phyloP scores from a whole-genome alignment of 1,284 basidiomycete species.

The Golubevia pallescens region DNA sequence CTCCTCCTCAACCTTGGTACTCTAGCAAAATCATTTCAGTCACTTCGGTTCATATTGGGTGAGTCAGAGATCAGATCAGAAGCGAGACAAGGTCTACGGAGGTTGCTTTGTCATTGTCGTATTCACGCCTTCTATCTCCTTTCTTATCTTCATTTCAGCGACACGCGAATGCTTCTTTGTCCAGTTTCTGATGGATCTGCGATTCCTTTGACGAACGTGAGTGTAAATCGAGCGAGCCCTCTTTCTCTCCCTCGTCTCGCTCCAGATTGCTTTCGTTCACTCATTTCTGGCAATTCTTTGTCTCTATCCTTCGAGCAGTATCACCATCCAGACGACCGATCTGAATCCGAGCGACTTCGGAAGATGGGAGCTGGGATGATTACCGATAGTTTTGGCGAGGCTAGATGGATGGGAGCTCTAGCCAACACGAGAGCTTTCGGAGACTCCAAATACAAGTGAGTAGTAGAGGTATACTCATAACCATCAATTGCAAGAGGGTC shows the following conservation, averaged over 20 bases:
- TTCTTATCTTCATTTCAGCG: constrained; percentile 7
- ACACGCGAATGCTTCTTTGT: constrained; percentile 82
- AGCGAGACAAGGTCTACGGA: too few relatives aligned
- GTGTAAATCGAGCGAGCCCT: too few relatives aligned
- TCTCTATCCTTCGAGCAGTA: constrained; percentile 8
- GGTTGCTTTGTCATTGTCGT: background rate
- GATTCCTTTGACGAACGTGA: constrained; percentile 70
- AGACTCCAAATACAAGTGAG: constrained; percentile 82
- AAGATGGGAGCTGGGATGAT: constrained; percentile 86
- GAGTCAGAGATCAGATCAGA: constrained; percentile 37
- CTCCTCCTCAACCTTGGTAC: constrained; percentile 69
- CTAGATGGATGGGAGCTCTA: constrained; percentile 92
- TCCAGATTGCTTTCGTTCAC: background rate
- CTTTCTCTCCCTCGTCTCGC: background rate
- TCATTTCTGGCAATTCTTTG: background rate
- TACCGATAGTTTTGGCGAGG: constrained; percentile 94
- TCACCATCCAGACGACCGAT: constrained; percentile 87
- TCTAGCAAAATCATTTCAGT: constrained; percentile 53
- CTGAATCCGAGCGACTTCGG: constrained; percentile 82
- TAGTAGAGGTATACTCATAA: constrained; percentile 20
- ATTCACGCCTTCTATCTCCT: background rate
- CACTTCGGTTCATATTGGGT: constrained; percentile 93
- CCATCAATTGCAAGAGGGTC: too few relatives aligned
- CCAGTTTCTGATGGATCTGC: constrained; percentile 76
- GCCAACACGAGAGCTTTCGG: constrained; percentile 94